Base-by-base conservation (phyloP, 306 rosid genomes). In the Sesbania bispinosa region DNA sequence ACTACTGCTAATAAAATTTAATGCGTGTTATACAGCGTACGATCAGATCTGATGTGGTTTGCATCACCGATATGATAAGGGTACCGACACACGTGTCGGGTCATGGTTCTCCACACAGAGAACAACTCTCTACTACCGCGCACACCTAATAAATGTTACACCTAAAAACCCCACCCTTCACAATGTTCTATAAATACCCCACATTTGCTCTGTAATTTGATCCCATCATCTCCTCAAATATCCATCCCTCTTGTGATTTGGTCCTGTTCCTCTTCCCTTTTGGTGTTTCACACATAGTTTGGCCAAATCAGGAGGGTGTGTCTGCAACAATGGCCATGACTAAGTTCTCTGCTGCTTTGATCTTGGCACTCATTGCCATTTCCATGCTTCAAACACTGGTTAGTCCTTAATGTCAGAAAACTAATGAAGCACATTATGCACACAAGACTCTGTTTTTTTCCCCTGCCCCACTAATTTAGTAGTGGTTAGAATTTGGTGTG, bases 361-460 rank as follows among this genome's bases (percentile, higher is more conserved):
- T 77, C 73, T 62, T 77, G 35, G 77, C 77, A 7, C 77, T 77
- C 72, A 62, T 77, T 70, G 81, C 81, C 15, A 62, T 77, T 42
- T 70, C 81, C 72, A 77, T 77, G 81, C 52, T 77, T 62, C 81
- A 77, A 77, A 70, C 81, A 19, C 0, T 62, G 81, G 81, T 77
- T 39, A 6, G 77, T 69, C 19, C 29, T 59, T 51, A 27, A 69
- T 60, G 35, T 50, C 21, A 26, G 6, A 51, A 27, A 35, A 10
- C 52, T 2, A 27, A 3, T 55, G 1, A 66, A 29, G 46, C 61
- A 26, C 50, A 35, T 8, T 3, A n/a, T n/a, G n/a, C 11, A 45
- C 57, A 27, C 4, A 9, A 11, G 0, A 32, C 18, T 24, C 18
- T 38, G 11, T 6, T 18, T 67, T 18, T 2, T 26, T 20, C 4